Percentiles rank a stretch among this genome's conserved stretches.
phyloP scores from a whole-genome alignment of 2,329 filamentous ascomycete genomes.

The Alternaria novae-zelandiae region DNA sequence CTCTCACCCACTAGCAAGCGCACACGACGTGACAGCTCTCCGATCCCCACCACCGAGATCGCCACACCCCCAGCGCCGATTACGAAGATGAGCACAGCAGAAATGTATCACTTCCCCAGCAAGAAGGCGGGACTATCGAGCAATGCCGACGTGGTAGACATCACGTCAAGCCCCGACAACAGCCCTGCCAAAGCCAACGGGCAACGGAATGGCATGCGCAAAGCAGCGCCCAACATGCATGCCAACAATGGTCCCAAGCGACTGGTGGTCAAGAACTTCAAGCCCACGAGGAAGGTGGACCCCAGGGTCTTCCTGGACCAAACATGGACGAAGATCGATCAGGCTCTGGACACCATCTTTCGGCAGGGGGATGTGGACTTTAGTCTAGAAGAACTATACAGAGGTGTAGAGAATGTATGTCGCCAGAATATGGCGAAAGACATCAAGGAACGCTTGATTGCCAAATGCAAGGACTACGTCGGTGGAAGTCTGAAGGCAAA shows the following conservation, averaged over 20 bases:
- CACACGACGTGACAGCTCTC: conserved; percentile 34
- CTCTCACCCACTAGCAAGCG: conserved; percentile 42
- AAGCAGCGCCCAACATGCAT: conserved; percentile 70
- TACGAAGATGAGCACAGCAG: conserved; percentile 37
- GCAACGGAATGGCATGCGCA: conserved; percentile 46
- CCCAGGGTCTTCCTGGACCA: conserved; percentile 79
- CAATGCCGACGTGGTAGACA: conserved; percentile 33
- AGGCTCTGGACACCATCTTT: conserved; percentile 77
- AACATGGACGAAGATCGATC: conserved; percentile 75
- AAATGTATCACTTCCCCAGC: conserved; percentile 47
- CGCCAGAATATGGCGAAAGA: conserved; percentile 74
- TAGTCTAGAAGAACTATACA: conserved; percentile 88
- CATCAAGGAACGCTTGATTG: conserved; percentile 70
- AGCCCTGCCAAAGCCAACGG: conserved; percentile 49
- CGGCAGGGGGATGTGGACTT: conserved; percentile 62
- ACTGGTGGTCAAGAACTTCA: conserved; percentile 92
- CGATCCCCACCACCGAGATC: conserved; percentile 14
- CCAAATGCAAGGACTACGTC: conserved; percentile 70
- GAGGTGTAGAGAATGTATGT: conserved; percentile 90
- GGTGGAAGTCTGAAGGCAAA: conserved; percentile 61
- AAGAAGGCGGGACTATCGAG: conserved; percentile 26
- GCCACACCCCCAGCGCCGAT: conserved; percentile 14
- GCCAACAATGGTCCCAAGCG: conserved; percentile 72
- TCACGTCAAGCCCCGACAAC: conserved; percentile 50
- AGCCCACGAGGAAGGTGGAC: conserved; percentile 67